These are phyloP conservation scores for Pseudogymnoascus sp. DNA, from an alignment of 2,329 filamentous ascomycete species.

Conservation along the genomic window DNA sequence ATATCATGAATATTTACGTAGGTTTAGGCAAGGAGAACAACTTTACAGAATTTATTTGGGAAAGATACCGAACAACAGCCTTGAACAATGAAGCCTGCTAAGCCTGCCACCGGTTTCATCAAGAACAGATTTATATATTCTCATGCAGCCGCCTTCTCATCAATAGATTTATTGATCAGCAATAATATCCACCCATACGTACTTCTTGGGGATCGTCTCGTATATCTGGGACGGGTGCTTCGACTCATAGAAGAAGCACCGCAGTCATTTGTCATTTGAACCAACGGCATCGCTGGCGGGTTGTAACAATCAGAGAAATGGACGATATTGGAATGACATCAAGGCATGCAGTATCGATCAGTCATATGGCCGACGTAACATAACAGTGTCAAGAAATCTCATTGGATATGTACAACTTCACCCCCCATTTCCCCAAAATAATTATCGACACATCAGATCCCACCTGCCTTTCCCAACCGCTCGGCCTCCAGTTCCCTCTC, in stretches of 20 bases:
- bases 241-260: background rate
- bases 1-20: background rate
- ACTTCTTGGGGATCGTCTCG: background rate
- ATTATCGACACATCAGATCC: conserved; percentile 9
- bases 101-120: background rate
- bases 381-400: conserved; percentile 3
- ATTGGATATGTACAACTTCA: conserved; percentile 10
- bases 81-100: background rate
- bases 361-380: background rate
- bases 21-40: background rate
- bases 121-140: background rate
- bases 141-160: background rate
- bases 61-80: background rate
- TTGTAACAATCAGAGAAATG: background rate
- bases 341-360: background rate
- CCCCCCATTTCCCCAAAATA: background rate
- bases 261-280: background rate
- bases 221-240: background rate
- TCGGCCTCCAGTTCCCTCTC: conserved; percentile 88
- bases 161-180: no score
- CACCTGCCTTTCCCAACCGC: conserved; percentile 19
- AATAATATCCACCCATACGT: background rate
- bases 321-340: no score
- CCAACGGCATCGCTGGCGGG: background rate
- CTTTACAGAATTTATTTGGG: background rate